Evolutionary conservation across 768 basidiomycete species (phyloP), one percentile per base, ranked within the genome.

Genomic region (Chiua virens): DNA sequence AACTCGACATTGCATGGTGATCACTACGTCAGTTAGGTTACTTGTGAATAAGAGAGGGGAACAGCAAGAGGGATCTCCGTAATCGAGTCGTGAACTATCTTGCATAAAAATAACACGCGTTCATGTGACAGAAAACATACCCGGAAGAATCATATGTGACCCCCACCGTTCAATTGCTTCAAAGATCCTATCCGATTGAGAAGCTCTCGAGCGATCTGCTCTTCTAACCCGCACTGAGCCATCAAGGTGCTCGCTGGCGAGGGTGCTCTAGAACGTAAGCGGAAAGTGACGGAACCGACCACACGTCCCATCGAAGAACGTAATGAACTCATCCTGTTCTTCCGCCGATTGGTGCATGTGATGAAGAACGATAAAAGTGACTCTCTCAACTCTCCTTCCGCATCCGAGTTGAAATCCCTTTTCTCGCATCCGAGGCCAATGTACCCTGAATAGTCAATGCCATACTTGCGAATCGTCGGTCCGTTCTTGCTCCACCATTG

Each of bases 401-500:
- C 52, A 6, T 62, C 54, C 25, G 55, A 42, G 17, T 53, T 57
- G 28, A 43, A 43, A 44, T 58, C 57, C n/a, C 62, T 58, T 45
- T 57, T 55, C 37, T 41, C 64, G 9, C 65, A 60, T 13, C 66
- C 71, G 49, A 75, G 57, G 45, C 74, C 75, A 15, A 70, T 64
- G 30, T 65, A 61, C 4, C 66, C 67, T 15, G 59, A 52, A 8
- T 64, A 60, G 17, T 52, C 38, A 18, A 67, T 46, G 3, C 53
- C 54, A 39, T 53, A 56, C 20, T 21, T 47, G 17, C 38, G 40
- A 14, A 69, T 52, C 18, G 43, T 50, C 10, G 20, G 8, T 3
- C 42, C 18, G 38, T 75, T 63, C 28, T 52, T 49, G 14, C 22
- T 35, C 74, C 72, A 70, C 77, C 77, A 77, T 38, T 56, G 56